phyloP scores from a whole-genome alignment of 768 basidiomycete species.

The Lactarius trivialis region DNA sequence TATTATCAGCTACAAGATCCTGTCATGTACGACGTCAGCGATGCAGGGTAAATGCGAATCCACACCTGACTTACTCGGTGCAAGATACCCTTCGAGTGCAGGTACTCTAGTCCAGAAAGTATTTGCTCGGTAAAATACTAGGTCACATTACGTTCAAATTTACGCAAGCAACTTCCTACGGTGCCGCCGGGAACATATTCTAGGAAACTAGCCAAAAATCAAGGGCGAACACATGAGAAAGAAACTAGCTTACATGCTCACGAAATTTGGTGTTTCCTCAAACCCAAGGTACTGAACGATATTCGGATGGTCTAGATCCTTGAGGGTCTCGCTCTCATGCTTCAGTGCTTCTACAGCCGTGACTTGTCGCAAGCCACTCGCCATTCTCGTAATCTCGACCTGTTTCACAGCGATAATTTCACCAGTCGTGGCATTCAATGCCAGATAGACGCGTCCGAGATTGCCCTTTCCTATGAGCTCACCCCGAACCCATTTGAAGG shows the following conservation, averaged over 20 bases:
- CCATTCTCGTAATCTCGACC: conserved; percentile 89
- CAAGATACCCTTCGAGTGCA: conserved; percentile 86
- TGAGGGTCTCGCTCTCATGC: conserved; percentile 91
- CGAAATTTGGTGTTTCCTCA: conserved; percentile 78
- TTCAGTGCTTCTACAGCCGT: conserved; percentile 88
- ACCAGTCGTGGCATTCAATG: conserved; percentile 90
- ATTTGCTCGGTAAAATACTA: conserved; percentile 93
- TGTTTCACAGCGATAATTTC: conserved; percentile 99
- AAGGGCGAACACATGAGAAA: background rate
- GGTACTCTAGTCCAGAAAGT: conserved; percentile 82
- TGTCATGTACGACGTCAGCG: conserved; percentile 28
- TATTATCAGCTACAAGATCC: conserved; percentile 98
- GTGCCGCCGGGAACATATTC: conserved; percentile 99
- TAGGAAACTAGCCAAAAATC: conserved; percentile 60
- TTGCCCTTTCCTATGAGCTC: conserved; percentile 97
- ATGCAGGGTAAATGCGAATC: background rate
- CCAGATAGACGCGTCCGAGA: conserved; percentile 94
- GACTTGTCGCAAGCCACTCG: conserved; percentile 77
- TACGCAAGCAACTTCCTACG: conserved; percentile 81
- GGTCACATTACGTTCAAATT: conserved; percentile 87
- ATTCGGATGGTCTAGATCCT: conserved; percentile 93
- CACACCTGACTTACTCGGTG: conserved; percentile 59
- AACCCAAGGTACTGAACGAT: conserved; percentile 97
- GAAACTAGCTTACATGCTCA: conserved; percentile 74
- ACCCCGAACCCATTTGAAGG: conserved; percentile 98